Conservation (phyloP, 331 rosid genomes). For the Quercus tomentella region DNA sequence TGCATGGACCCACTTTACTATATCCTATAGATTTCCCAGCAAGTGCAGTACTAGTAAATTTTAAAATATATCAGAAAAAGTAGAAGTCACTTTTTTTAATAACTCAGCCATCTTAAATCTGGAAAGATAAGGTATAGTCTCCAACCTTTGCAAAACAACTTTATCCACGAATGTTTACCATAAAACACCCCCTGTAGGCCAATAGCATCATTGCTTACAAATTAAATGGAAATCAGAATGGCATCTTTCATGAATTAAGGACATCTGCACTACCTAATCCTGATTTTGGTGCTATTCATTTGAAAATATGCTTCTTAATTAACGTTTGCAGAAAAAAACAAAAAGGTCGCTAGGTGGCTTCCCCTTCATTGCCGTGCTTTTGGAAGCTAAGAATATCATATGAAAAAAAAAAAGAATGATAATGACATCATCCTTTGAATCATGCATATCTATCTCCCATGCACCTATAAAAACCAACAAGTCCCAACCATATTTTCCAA, state of each 20-base stretch:
- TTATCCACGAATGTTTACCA: no score
- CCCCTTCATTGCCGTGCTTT: slow-evolving; percentile 21
- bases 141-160: no score
- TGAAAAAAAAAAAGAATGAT: neutral
- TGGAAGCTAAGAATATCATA: slow-evolving; percentile 4
- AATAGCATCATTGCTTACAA: no score
- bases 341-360: slow-evolving; percentile 30
- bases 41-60: no score
- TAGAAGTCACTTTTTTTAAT: no score
- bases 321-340: neutral
- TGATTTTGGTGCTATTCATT: slow-evolving; percentile 10
- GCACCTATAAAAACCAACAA: slow-evolving; percentile 44
- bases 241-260: slow-evolving; percentile 24
- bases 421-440: slow-evolving; percentile 19
- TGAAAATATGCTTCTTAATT: slow-evolving; percentile 1
- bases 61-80: no score
- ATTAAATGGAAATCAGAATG: slow-evolving; percentile 24
- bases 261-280: slow-evolving; percentile 56
- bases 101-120: no score
- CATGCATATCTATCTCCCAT: neutral
- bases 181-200: no score
- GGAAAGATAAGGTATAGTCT: no score
- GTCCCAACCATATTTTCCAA: slow-evolving; percentile 12
- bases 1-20: no score
- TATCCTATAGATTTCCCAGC: no score